Conservation (phyloP, 768 basidiomycete species). For the Galerina sulciceps region DNA sequence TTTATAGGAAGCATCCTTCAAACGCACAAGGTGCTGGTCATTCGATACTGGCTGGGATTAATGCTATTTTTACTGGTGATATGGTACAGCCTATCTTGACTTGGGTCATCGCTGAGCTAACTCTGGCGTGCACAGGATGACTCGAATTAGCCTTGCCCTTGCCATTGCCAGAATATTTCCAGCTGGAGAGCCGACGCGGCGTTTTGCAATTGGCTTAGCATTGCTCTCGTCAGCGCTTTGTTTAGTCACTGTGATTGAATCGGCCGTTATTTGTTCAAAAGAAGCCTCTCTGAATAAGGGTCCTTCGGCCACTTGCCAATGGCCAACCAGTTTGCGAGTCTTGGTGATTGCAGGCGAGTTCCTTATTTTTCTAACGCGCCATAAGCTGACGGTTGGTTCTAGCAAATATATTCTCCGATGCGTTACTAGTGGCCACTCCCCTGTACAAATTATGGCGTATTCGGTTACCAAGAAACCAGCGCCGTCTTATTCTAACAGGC, state of each 20-base stretch:
- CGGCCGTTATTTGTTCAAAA: slow-evolving; percentile 8
- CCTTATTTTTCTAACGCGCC: neutral
- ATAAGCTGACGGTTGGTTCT: neutral
- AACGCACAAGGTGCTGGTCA: slow-evolving; percentile 3
- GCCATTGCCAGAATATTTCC: slow-evolving; percentile 22
- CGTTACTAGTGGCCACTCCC: slow-evolving; percentile 13
- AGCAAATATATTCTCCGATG: slow-evolving; percentile 18
- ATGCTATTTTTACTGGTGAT: slow-evolving; percentile 13
- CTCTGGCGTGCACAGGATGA: slow-evolving; percentile 1
- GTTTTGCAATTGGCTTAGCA: slow-evolving; percentile 16
- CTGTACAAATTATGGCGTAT: slow-evolving; percentile 21
- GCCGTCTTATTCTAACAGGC: slow-evolving; percentile 14
- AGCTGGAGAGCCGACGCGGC: slow-evolving; percentile 8
- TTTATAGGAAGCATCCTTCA: slow-evolving; percentile 12
- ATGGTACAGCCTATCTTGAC: neutral
- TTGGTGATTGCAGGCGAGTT: neutral
- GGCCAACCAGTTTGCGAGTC: slow-evolving; percentile 4
- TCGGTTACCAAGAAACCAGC: slow-evolving; percentile 14
- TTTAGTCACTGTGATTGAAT: slow-evolving; percentile 2
- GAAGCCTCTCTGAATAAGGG: neutral
- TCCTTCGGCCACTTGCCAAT: slow-evolving; percentile 5
- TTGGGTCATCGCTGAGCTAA: too few species aligned
- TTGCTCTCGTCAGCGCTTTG: slow-evolving; percentile 11
- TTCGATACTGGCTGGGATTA: slow-evolving; percentile 12
- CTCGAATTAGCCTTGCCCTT: slow-evolving; percentile 18